Evolutionary conservation across 2,329 filamentous ascomycete species (phyloP).

Genomic region (Orbilia ellipsospora): DNA sequence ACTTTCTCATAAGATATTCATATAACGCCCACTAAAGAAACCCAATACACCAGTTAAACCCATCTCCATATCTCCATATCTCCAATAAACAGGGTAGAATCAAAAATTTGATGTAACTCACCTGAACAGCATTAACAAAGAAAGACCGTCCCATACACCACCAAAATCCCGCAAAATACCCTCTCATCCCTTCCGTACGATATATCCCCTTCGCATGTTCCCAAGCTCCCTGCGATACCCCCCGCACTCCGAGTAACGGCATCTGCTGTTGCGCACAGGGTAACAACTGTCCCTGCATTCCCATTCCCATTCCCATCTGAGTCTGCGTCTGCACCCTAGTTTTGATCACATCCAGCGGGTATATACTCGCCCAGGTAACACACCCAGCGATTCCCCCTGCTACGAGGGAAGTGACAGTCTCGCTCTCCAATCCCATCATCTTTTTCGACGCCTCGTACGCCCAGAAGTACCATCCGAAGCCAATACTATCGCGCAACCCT

Average conservation of each 20-base stretch:
- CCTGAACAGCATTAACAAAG: constrained; percentile 87
- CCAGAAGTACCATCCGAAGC: constrained; percentile 99
- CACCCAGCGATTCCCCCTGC: constrained; percentile 90
- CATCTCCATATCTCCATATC: constrained; percentile 18
- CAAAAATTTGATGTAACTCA: constrained; percentile 59
- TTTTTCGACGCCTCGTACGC: constrained; percentile 82
- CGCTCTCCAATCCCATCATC: constrained; percentile 64
- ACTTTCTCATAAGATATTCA: constrained; percentile 81
- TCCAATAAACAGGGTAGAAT: background rate
- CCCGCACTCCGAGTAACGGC: constrained; percentile 60
- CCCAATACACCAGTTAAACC: constrained; percentile 5
- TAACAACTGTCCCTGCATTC: constrained; percentile 51
- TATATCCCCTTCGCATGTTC: constrained; percentile 76
- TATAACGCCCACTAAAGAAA: constrained; percentile 80
- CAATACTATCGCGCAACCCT: constrained; percentile 82
- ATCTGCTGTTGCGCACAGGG: constrained; percentile 45
- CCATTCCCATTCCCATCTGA: constrained; percentile 19
- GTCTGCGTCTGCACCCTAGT: constrained; percentile 86
- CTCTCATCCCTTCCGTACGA: constrained; percentile 69
- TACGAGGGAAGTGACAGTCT: constrained; percentile 68
- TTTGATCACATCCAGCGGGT: constrained; percentile 91
- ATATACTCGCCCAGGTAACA: constrained; percentile 86
- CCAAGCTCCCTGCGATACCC: constrained; percentile 64
- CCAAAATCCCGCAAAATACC: constrained; percentile 79
- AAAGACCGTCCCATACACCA: constrained; percentile 89